These are phyloP conservation scores for Chalaropsis ovoidea DNA, from an alignment of 2,329 filamentous ascomycete species.

Conservation along the genomic window DNA sequence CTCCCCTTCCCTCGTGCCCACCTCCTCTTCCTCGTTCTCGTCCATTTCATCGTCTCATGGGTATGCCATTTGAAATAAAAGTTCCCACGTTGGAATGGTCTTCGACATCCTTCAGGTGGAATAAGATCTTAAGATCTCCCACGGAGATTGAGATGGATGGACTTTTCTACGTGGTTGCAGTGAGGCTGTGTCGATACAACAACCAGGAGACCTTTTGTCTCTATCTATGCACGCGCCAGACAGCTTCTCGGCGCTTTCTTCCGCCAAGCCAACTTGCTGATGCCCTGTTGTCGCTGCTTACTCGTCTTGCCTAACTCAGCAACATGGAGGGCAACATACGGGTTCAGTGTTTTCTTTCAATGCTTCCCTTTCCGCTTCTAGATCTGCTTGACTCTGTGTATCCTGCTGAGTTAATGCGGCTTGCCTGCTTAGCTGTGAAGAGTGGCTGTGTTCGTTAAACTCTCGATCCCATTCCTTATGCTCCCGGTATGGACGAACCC, in stretches of 20 bases:
- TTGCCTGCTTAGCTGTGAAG: background rate
- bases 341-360: background rate
- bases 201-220: background rate
- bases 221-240: slow-evolving; percentile 4
- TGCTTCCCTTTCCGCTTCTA: background rate
- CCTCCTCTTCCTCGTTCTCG: background rate
- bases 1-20: background rate
- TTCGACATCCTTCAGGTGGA: background rate
- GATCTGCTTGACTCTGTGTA: background rate
- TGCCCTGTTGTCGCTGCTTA: background rate
- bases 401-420: background rate
- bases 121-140: background rate
- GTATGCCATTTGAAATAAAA: slow-evolving; percentile 8
- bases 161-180: background rate
- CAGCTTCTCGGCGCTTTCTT: background rate
- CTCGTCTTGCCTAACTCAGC: background rate
- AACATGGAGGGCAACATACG: background rate
- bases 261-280: background rate
- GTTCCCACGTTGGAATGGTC: background rate
- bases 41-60: slow-evolving; percentile 1
- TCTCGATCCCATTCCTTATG: slow-evolving; percentile 3
- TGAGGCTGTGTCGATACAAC: slow-evolving; percentile 6
- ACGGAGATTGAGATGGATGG: background rate
- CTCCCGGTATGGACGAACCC: slow-evolving; percentile 9
- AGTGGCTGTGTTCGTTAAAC: slow-evolving; percentile 12